phyloP scores from a whole-genome alignment of 306 rosid species.

The Parietaria judaica region DNA sequence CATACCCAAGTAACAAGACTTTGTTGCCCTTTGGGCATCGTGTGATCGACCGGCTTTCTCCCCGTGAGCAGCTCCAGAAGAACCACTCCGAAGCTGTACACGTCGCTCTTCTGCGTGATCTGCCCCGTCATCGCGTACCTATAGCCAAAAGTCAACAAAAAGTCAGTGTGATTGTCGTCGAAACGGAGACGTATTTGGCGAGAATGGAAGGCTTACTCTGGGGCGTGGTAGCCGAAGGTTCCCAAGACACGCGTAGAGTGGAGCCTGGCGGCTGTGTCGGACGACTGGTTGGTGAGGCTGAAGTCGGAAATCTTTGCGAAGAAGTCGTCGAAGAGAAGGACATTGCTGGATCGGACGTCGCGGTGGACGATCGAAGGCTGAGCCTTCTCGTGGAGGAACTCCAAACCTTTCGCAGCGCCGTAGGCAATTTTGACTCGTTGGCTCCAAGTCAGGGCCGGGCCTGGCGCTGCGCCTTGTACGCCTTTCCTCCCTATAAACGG shows the following conservation, averaged over 20 bases:
- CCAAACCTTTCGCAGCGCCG: conserved; percentile 97
- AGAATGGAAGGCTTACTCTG: conserved; percentile 52
- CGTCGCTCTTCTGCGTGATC: conserved; percentile 93
- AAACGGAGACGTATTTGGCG: too few relatives aligned
- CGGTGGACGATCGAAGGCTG: conserved; percentile 93
- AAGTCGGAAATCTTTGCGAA: conserved; percentile 79
- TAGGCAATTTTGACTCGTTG: conserved; percentile 82
- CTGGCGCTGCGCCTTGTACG: conserved; percentile 96
- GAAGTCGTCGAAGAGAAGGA: conserved; percentile 66
- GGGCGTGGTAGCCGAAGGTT: conserved; percentile 97
- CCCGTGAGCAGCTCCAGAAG: conserved; percentile 91
- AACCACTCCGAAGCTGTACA: conserved; percentile 97
- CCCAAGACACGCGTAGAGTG: conserved; percentile 98
- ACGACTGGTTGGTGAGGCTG: conserved; percentile 79
- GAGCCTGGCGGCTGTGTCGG: conserved; percentile 84
- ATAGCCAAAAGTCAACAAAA: conserved; percentile 9
- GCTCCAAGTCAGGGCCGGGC: conserved; percentile 75
- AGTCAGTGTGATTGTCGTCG: too few relatives aligned
- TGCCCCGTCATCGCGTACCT: conserved; percentile 99
- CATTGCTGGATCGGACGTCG: conserved; percentile 90
- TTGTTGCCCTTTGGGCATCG: conserved; percentile 99
- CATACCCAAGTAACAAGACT: conserved; percentile 99
- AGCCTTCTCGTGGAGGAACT: conserved; percentile 81
- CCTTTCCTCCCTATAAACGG: conserved; percentile 78
- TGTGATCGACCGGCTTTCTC: conserved; percentile 95